phyloP scores from a whole-genome alignment of 2,329 filamentous ascomycete species.

The Monilinia fructigena region DNA sequence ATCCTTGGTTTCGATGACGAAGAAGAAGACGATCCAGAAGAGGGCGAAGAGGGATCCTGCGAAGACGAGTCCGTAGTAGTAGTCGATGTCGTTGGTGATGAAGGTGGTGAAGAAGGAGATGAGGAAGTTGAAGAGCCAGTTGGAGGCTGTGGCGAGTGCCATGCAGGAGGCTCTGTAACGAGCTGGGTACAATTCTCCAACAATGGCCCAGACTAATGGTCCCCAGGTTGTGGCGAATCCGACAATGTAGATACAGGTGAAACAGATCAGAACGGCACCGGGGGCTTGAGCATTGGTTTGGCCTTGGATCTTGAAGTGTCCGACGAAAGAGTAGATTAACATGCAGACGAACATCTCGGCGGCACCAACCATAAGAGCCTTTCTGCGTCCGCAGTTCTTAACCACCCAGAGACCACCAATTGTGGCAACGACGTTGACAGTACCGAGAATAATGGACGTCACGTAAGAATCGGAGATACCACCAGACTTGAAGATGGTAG shows the following conservation, averaged over 20 bases:
- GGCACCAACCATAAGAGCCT: slow-evolving; percentile 61
- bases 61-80: slow-evolving; percentile 68
- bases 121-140: slow-evolving; percentile 70
- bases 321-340: slow-evolving; percentile 54
- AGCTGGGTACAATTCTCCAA: slow-evolving; percentile 64
- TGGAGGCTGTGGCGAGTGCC: slow-evolving; percentile 59
- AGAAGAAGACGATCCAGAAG: slow-evolving; percentile 71
- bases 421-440: slow-evolving; percentile 66
- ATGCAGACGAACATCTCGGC: slow-evolving; percentile 62
- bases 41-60: slow-evolving; percentile 65
- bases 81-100: slow-evolving; percentile 66
- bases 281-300: slow-evolving; percentile 48
- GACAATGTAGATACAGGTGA: slow-evolving; percentile 64
- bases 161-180: slow-evolving; percentile 60
- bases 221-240: slow-evolving; percentile 70
- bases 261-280: slow-evolving; percentile 63
- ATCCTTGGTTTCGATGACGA: slow-evolving; percentile 71
- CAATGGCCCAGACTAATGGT: slow-evolving; percentile 66
- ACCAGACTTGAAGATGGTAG: slow-evolving; percentile 63
- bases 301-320: slow-evolving; percentile 46
- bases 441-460: slow-evolving; percentile 66
- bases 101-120: slow-evolving; percentile 77
- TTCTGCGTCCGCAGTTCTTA: slow-evolving; percentile 63
- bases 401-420: slow-evolving; percentile 64
- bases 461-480: slow-evolving; percentile 64